Base-by-base conservation (phyloP, 1,284 basidiomycete species). In the Cystobasidium pallidum region DNA sequence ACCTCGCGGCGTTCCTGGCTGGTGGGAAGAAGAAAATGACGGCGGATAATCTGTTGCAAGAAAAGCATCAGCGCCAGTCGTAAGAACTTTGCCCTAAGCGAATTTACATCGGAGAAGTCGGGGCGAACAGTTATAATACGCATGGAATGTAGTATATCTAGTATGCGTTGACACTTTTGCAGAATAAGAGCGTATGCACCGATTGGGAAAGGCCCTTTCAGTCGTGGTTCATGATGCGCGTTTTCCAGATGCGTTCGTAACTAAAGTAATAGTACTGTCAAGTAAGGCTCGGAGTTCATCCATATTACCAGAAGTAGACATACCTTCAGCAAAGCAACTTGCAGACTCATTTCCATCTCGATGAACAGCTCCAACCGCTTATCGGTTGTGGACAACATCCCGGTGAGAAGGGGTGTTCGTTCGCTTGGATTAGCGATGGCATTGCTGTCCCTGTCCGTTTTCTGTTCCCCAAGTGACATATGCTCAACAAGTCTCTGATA, bases 211-310 rank as follows among this genome's bases (percentile, higher is more conserved):
- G 92, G 92, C 0, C 94, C 94, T 80, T 98, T 99, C 72, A 98
- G 81, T 49, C 95, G 89, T 2, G 94, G 94, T 79, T 99, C 95
- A 78, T 95, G 91, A 76, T 89, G 88, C 0, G 95, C 91, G 77
- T 96, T 92, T 11, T 88, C 86, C 26, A 99, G 84, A 13, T 98
- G 83, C 0, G 85, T 87, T 77, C 92, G 88, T 3, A 96, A 82
- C 78, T 76, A 66, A 6, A 15, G 63, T 30, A 43, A 58, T 43
- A 19, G 28, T 19, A 34, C 15, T 11, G 28, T 28, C 13, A 36
- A 19, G 10, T n/a, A 19, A 32, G 11, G 30, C 36, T 13, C 36
- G 6, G 36, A 39, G 36, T 39, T 39, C 36, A 39, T 6, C 32
- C 34, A 2, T 19, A 19, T 13, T 32, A 32, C 39, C n/a, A n/a